Base-by-base conservation (phyloP, 2,329 filamentous ascomycete genomes). In the Sporothrix brunneoviolacea region DNA sequence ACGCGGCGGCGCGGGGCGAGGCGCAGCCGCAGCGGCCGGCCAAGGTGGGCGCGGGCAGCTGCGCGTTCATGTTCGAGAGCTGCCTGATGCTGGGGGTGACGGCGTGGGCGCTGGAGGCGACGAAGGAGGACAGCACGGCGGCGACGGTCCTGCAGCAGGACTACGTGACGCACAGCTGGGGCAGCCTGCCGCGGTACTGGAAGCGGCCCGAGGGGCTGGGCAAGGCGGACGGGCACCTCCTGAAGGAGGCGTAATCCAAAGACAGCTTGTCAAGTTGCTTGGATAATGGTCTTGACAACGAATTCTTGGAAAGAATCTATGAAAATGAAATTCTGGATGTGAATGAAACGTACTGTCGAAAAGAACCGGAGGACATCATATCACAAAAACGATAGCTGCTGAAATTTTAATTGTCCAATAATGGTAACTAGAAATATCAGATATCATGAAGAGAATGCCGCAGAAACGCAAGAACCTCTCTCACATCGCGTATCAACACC, bases 81-180 rank as follows among this genome's bases (percentile, higher is more conserved):
- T 82, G 75, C 50, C 61, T 85, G 49, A 84, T 86, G 80, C 74
- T 87, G 2, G 83, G 83, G 1, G 83, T 88, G 24, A 86, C 84
- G 2, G 78, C 84, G 52, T 88, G 83, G 83, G 84, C 83, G 2
- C 65, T 79, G 54, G 65, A 67, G 56, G 75, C 79, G 49, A 53
- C 37, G 10, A 32, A 42, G 65, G 70, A 57, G 78, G 77, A 64
- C 16, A 35, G 30, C 1, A 16, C 4, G 4, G 40, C 4, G 4
- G 30, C 13, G 21, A 45, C 50, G 13, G 79, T 79, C 64, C 72
- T 79, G 15, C 77, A 80, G 69, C 74, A 80, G 57, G 79, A 79
- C 51, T 94, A 93, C 62, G 90, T 82, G 62, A 80, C 83, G 51
- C 86, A 94, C 71, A 91, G 86, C 64, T 95, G 89, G 89, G 82